Conservation (phyloP, 306 rosid species). For the Purshia tridentata region DNA sequence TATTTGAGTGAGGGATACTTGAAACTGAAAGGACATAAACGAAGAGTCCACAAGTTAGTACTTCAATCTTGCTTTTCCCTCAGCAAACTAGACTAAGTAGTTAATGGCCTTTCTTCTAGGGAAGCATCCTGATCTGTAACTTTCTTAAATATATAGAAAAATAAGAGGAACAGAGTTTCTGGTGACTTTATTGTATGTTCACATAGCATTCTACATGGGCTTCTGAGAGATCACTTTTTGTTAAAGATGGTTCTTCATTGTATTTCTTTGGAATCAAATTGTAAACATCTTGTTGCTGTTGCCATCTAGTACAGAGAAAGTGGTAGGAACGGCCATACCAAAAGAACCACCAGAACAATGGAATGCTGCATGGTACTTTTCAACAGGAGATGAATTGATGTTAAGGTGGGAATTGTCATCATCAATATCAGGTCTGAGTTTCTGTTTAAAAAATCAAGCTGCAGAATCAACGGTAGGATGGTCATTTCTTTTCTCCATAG, state of each 20-base stretch:
- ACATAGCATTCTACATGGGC: background rate
- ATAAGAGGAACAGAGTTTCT: too few species aligned
- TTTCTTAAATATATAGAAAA: too few species aligned
- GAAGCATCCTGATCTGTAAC: background rate
- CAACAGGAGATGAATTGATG: conserved; percentile 75
- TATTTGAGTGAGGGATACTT: background rate
- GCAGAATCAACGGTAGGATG: conserved; percentile 58
- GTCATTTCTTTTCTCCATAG: conserved; percentile 3
- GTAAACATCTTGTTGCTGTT: conserved; percentile 35
- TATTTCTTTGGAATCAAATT: conserved; percentile 17
- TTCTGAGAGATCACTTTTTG: background rate
- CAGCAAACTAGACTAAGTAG: background rate
- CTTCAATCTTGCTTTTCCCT: background rate
- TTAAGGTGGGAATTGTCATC: conserved; percentile 60
- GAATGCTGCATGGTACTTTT: conserved; percentile 69
- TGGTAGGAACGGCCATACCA: conserved; percentile 87
- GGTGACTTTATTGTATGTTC: too few species aligned
- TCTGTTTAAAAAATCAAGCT: conserved; percentile 49
- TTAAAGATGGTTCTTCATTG: conserved; percentile 9
- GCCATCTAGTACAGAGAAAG: conserved; percentile 73
- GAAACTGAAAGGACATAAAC: too few species aligned
- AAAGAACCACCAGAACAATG: conserved; percentile 66
- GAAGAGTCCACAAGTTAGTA: background rate
- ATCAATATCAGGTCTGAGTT: conserved; percentile 53
- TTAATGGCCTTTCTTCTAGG: background rate